Base-by-base conservation (phyloP, 78 protist genomes). In the Dictyostelium capitatum region DNA sequence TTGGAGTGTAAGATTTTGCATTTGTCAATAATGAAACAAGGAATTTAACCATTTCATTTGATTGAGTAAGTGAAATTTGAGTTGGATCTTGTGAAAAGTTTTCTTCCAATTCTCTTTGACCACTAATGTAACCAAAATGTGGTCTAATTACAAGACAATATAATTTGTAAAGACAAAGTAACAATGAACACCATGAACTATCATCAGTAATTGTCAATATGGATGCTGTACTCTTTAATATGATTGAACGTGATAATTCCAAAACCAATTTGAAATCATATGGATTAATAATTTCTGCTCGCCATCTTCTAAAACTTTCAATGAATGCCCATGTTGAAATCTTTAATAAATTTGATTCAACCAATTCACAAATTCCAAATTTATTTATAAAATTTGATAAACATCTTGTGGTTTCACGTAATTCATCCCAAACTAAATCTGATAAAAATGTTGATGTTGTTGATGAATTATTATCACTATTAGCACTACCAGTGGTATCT, bases 1-100 rank as follows among this genome's bases (percentile, higher is more conserved):
- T 87, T 77, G 93, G 93, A 9, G 50, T 65, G 10, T 43, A 73
- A 32, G 59, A 25, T 4, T 37, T 32, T 2, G 37, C 28, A 50
- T 77, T 87, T 11, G 72, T 72, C 30, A 87, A 43, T 23, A 87
- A 17, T 2, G 80, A 74, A 0, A 87, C 93, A 10, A 87, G 23
- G 79, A 87, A 87, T 65, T 87, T 87, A 32, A 87, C 64, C 93
- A 87, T 87, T 51, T 87, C 93, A 65, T 74, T 87, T 3, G 85
- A 77, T 87, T 87, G 93, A 11, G 93, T 87, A 19, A 87, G 7
- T 14, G 93, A 87, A 1, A 87, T 64, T 50, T 87, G 93, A 6
- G 93, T 87, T 78, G 93, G 93, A 77, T 87, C 93, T 47, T 87
- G 93, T 47, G 83, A 75, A 30, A 75, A 87, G 78, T 87, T 87